Evolutionary conservation across 257 asterid species (phyloP).

Genomic region (Przewalskia tangutica): DNA sequence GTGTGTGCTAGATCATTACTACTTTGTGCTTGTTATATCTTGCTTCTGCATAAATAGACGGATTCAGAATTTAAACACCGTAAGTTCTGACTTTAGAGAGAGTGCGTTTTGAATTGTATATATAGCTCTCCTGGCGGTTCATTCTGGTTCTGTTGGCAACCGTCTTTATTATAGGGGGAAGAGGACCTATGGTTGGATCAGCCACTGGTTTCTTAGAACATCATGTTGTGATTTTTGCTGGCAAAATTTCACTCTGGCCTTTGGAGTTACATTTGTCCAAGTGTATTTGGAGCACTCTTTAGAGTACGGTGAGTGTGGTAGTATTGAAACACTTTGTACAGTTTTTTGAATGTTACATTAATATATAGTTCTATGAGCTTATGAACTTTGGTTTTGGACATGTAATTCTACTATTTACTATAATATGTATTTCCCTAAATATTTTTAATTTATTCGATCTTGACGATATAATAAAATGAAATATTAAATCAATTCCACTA

Average conservation of each 20-base stretch:
- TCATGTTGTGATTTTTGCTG: background rate
- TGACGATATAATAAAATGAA: background rate
- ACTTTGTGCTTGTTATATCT: background rate
- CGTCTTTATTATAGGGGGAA: background rate
- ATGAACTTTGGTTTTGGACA: background rate
- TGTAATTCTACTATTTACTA: background rate
- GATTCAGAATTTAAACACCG: background rate
- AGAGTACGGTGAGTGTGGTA: background rate
- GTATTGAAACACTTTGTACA: background rate
- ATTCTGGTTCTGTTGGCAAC: background rate
- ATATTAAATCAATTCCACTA: background rate
- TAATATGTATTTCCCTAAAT: background rate
- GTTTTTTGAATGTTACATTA: background rate
- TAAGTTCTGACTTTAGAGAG: background rate
- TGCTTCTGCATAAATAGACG: background rate
- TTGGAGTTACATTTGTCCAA: background rate
- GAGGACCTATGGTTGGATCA: background rate
- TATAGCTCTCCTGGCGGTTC: background rate
- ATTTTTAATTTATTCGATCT: too few species aligned
- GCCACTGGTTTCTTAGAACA: background rate
- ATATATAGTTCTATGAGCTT: background rate
- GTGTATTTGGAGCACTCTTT: background rate
- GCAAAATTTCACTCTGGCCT: too few species aligned
- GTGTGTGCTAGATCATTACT: background rate
- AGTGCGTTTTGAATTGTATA: background rate